phyloP scores from a whole-genome alignment of 495 filamentous ascomycete species.

The Hypoxylon intermedium region DNA sequence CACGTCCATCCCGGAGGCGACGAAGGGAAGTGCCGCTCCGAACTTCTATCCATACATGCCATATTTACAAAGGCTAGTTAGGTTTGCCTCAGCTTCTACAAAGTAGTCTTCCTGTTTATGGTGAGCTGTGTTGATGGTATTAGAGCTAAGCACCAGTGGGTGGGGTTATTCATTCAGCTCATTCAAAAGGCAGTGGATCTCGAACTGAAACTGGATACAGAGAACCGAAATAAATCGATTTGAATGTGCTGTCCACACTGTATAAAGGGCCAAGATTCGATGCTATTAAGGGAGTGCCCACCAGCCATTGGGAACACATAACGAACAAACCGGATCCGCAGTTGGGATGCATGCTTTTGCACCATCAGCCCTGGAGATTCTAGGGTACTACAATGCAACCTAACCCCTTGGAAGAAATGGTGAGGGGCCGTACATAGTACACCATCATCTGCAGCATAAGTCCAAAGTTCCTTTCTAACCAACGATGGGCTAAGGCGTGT shows the following conservation, averaged over 20 bases:
- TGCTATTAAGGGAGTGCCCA: neutral
- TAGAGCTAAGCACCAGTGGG: neutral
- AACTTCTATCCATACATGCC: neutral
- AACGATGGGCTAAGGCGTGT: no score
- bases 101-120: neutral
- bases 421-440: constrained; percentile 4
- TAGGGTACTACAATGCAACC: neutral
- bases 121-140: neutral
- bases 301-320: neutral
- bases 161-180: constrained; percentile 4
- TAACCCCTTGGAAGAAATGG: constrained; percentile 3
- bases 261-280: constrained; percentile 6
- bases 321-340: constrained; percentile 4
- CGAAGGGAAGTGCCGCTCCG: neutral
- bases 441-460: neutral
- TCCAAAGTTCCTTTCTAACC: no score
- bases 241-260: neutral
- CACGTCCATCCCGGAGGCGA: constrained; percentile 12
- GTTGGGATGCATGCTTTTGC: constrained; percentile 11
- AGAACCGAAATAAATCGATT: neutral
- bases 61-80: neutral
- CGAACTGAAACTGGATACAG: constrained; percentile 5
- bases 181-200: neutral
- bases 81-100: neutral
- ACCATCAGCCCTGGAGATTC: constrained; percentile 18